Evolutionary conservation across 2,329 filamentous ascomycete genomes (phyloP).

Genomic region (Ophiostoma himal-ulmi): DNA sequence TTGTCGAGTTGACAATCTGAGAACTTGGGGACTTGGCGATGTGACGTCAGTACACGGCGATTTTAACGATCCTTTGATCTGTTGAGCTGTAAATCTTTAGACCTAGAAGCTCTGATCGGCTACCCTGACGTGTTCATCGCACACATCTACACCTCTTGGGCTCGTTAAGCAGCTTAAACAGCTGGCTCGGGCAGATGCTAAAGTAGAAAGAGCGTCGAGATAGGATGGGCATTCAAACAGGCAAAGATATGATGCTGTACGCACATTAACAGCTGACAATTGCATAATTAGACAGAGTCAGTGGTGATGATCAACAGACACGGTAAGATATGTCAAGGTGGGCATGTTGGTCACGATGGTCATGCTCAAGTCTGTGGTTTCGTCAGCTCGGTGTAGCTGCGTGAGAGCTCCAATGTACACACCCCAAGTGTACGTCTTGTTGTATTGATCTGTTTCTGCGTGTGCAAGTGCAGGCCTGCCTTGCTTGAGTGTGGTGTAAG

Average conservation of each 20-base stretch:
- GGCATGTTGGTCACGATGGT: not conserved
- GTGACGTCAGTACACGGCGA: not conserved
- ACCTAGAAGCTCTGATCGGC: not conserved
- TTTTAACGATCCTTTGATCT: not conserved
- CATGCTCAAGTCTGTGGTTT: not conserved
- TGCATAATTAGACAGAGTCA: not conserved
- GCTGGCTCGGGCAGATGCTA: not conserved
- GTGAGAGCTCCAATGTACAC: not conserved
- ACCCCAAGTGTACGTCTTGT: not conserved
- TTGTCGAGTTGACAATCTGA: not conserved
- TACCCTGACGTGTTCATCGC: not conserved
- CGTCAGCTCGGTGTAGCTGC: not conserved
- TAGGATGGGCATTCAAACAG: not conserved
- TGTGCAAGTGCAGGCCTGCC: not conserved
- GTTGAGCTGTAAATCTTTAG: not conserved
- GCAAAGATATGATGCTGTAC: not conserved
- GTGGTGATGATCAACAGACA: not conserved
- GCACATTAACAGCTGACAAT: not conserved
- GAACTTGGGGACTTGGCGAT: not conserved
- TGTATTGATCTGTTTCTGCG: not conserved
- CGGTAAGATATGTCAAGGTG: not conserved
- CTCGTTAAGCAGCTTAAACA: not conserved
- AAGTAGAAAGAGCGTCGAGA: not conserved
- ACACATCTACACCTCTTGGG: not conserved
- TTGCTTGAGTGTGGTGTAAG: not conserved